Conservation (phyloP, 2,329 filamentous ascomycete genomes). For the Fusarium papillatum region DNA sequence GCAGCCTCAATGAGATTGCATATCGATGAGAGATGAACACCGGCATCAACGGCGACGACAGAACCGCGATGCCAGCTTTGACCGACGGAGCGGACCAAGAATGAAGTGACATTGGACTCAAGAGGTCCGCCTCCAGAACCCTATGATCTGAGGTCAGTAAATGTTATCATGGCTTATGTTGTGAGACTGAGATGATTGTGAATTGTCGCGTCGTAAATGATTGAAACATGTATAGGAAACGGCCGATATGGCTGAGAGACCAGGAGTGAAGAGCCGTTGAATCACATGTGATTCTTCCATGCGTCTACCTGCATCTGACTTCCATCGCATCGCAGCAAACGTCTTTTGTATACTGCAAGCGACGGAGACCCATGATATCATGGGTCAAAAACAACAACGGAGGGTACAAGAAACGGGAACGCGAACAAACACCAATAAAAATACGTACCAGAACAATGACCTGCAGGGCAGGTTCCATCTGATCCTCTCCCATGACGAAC, state of each 20-base stretch:
- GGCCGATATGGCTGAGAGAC: neutral
- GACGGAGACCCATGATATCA: slow-evolving; percentile 3
- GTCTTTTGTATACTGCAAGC: slow-evolving; percentile 10
- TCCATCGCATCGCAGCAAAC: neutral
- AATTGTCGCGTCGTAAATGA: neutral
- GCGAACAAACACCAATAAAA: slow-evolving; percentile 21
- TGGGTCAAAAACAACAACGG: slow-evolving; percentile 9
- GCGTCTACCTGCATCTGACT: neutral
- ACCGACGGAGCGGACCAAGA: slow-evolving; percentile 86
- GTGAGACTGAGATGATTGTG: neutral
- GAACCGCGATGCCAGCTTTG: slow-evolving; percentile 87
- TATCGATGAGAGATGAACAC: slow-evolving; percentile 89
- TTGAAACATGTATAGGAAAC: neutral
- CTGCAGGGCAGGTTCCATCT: slow-evolving; percentile 70
- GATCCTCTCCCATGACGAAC: slow-evolving; percentile 41
- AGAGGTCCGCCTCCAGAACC: slow-evolving; percentile 91
- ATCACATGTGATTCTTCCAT: neutral
- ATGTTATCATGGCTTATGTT: neutral
- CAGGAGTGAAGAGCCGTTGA: neutral
- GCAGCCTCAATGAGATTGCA: slow-evolving; percentile 79
- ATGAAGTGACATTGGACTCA: slow-evolving; percentile 91
- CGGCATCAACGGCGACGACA: slow-evolving; percentile 92
- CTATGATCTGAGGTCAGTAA: slow-evolving; percentile 58
- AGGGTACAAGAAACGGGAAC: neutral
- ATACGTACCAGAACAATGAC: slow-evolving; percentile 80